A percentile compares a stretch with the other conserved stretches of the same genome.
phyloP scores from a whole-genome alignment of 192 early-diverging fungal genomes.

The Allomyces macrogynus region DNA sequence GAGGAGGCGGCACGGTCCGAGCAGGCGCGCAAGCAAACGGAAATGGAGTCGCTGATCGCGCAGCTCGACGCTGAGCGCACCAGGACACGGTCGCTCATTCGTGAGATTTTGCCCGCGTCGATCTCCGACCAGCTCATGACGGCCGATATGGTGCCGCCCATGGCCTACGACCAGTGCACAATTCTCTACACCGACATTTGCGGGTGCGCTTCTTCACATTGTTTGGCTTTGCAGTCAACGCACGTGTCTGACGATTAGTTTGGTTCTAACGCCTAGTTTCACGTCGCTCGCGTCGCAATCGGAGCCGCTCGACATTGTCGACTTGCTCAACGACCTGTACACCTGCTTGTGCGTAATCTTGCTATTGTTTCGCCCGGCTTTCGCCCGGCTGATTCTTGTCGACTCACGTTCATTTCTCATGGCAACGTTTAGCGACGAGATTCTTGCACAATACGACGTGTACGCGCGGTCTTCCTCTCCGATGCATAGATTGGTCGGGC shows the following conservation, averaged over 20 bases:
- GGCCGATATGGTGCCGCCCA: slow-evolving; percentile 9
- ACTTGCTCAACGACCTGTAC: slow-evolving; percentile 17
- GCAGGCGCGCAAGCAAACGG: slow-evolving; percentile 7
- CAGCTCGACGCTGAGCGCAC: slow-evolving; percentile 6
- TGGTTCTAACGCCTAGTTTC: slow-evolving; percentile 2
- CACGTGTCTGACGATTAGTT: no score
- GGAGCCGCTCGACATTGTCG: slow-evolving; percentile 14
- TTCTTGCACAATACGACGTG: slow-evolving; percentile 9
- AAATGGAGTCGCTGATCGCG: slow-evolving; percentile 8
- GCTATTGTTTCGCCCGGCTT: background rate
- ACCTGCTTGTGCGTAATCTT: slow-evolving; percentile 16
- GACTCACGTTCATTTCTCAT: no score
- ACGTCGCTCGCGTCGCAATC: slow-evolving; percentile 11
- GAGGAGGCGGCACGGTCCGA: background rate
- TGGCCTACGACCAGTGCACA: slow-evolving; percentile 11
- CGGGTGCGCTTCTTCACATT: background rate
- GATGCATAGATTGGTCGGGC: no score
- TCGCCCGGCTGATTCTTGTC: no score
- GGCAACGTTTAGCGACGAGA: background rate
- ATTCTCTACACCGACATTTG: slow-evolving; percentile 19
- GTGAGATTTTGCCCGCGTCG: slow-evolving; percentile 15
- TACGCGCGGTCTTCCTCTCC: no score
- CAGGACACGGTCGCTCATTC: slow-evolving; percentile 11
- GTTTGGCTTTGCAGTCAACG: no score
- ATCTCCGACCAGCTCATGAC: slow-evolving; percentile 12